Percentiles rank a stretch among this genome's conserved stretches.
phyloP scores from a whole-genome alignment of 2,329 filamentous ascomycete species.

The Ophiostoma sp. region DNA sequence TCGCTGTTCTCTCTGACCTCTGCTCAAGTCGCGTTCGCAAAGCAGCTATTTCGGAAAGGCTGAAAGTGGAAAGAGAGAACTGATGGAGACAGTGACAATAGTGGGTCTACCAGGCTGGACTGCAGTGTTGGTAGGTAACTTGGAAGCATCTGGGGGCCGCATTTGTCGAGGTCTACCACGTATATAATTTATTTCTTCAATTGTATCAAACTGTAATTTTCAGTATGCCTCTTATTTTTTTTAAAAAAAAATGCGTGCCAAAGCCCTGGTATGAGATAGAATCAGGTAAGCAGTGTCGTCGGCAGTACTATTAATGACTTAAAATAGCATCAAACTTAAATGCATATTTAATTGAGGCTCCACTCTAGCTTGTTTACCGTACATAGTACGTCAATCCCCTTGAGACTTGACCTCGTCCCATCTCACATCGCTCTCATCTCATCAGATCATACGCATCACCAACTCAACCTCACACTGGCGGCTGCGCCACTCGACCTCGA shows the following conservation, averaged over 20 bases:
- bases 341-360: not conserved
- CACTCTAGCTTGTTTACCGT: slow-evolving; percentile 11
- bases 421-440: not conserved
- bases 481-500: slow-evolving; percentile 3
- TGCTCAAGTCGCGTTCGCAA: not conserved
- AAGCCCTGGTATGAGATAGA: not conserved
- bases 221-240: too few species aligned
- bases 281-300: not conserved
- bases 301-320: not conserved
- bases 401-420: not conserved
- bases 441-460: not conserved
- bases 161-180: not conserved
- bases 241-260: too few species aligned
- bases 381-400: not conserved
- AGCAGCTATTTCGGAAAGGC: not conserved
- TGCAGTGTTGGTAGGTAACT: not conserved
- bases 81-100: not conserved
- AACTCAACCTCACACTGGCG: slow-evolving; percentile 9
- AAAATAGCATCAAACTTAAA: not conserved
- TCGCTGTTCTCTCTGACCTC: not conserved
- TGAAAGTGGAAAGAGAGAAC: not conserved
- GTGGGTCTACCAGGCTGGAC: not conserved
- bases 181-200: too few species aligned
- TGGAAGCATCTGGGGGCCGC: not conserved
- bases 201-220: too few species aligned